Percentiles rank a stretch among this genome's conserved stretches.
Evolutionary conservation across 768 basidiomycete genomes (phyloP).

Genomic region (Leccinum incarnatum): DNA sequence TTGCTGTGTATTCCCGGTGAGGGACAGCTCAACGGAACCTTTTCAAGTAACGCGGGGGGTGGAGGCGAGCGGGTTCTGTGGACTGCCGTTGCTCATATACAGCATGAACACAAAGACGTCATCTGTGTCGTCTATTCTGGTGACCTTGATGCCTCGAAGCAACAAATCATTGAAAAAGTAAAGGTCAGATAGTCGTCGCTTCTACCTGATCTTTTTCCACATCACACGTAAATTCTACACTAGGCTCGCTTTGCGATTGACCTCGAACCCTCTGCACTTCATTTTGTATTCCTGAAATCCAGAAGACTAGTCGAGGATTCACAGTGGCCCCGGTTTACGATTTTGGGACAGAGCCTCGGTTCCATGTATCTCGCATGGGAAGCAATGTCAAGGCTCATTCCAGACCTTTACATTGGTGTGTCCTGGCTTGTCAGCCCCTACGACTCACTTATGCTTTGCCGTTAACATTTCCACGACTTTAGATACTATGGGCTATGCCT

Average conservation of each 20-base stretch:
- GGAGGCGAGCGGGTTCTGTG: slow-evolving; percentile 96
- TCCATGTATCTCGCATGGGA: slow-evolving; percentile 83
- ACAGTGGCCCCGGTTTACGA: slow-evolving; percentile 87
- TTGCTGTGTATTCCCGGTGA: not conserved
- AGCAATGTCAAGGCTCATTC: slow-evolving; percentile 73
- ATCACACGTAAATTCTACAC: not conserved
- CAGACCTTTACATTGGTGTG: slow-evolving; percentile 89
- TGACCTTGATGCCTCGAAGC: slow-evolving; percentile 76
- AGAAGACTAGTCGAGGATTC: slow-evolving; percentile 75
- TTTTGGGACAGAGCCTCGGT: slow-evolving; percentile 88
- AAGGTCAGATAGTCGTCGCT: slow-evolving; percentile 45
- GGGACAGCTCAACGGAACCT: slow-evolving; percentile 34
- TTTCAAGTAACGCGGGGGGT: slow-evolving; percentile 85
- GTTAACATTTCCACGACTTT: slow-evolving; percentile 2
- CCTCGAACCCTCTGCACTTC: slow-evolving; percentile 60
- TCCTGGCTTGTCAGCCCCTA: not conserved
- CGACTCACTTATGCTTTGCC: not conserved
- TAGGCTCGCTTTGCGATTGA: slow-evolving; percentile 81
- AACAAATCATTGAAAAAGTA: slow-evolving; percentile 76
- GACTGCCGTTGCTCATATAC: slow-evolving; percentile 80
- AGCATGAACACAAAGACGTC: slow-evolving; percentile 60
- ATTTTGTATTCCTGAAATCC: slow-evolving; percentile 78
- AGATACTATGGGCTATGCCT: slow-evolving; percentile 99
- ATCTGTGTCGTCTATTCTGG: slow-evolving; percentile 87
- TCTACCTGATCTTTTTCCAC: not conserved